Conservation (phyloP, 305 asterid species). For the Fraxinus sp. region DNA sequence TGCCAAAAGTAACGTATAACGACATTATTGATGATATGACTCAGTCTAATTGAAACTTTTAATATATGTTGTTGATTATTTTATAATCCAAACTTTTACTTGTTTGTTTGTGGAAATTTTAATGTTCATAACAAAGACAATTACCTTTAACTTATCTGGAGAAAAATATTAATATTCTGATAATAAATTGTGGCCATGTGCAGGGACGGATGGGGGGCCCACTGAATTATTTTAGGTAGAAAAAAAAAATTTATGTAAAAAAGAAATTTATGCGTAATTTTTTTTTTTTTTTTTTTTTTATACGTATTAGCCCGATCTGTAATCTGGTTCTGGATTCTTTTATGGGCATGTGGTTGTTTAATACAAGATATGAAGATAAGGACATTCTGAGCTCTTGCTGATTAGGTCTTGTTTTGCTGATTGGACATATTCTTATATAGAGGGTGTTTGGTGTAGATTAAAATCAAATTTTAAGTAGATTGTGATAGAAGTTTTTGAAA, state of each 20-base stretch:
- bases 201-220: too few relatives aligned
- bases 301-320: too few relatives aligned
- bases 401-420: not conserved
- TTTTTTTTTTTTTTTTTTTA: too few relatives aligned
- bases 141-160: not conserved
- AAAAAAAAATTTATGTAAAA: too few relatives aligned
- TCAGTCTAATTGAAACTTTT: not conserved
- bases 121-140: not conserved
- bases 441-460: too few relatives aligned
- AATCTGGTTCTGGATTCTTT: too few relatives aligned
- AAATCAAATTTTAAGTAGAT: too few relatives aligned
- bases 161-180: not conserved
- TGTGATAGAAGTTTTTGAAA: too few relatives aligned
- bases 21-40: not conserved
- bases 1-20: not conserved
- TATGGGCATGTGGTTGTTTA: not conserved
- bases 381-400: not conserved
- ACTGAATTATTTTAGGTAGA: too few relatives aligned
- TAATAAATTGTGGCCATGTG: not conserved
- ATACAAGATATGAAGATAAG: not conserved
- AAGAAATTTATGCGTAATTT: too few relatives aligned
- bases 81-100: too few relatives aligned
- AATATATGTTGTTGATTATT: not conserved
- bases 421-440: not conserved
- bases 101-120: not conserved